These are phyloP conservation scores for Paraphaeosphaeria sporulosa DNA, from an alignment of 2,329 filamentous ascomycete genomes.

Conservation along the genomic window DNA sequence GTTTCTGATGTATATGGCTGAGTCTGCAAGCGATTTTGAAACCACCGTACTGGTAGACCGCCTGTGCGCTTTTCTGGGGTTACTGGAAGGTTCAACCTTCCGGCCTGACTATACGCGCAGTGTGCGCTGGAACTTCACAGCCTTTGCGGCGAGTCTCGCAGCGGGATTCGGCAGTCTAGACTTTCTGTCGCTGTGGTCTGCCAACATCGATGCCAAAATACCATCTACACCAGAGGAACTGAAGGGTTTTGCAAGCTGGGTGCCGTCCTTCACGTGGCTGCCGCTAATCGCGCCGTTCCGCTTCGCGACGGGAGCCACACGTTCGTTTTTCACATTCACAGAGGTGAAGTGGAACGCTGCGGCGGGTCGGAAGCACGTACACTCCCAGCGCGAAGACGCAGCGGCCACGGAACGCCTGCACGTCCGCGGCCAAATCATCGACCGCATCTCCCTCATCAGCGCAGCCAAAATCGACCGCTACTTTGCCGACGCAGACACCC, in stretches of 20 bases:
- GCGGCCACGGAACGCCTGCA: conserved; percentile 13
- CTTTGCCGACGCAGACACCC: conserved; percentile 14
- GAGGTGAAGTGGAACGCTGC: conserved; percentile 22
- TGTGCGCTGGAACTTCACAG: conserved; percentile 19
- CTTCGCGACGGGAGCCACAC: conserved; percentile 15
- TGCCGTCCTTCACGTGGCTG: conserved; percentile 39
- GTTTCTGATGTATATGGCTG: conserved; percentile 22
- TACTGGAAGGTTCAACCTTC: conserved; percentile 21
- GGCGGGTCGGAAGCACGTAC: conserved; percentile 16
- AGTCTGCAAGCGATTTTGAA: conserved; percentile 15
- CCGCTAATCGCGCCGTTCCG: conserved; percentile 21
- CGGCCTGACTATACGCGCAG: conserved; percentile 22
- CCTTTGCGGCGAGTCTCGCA: conserved; percentile 20
- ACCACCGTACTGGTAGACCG: conserved; percentile 18
- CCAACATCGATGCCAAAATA: conserved; percentile 25
- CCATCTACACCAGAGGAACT: conserved; percentile 35
- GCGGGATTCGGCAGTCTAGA: conserved; percentile 19
- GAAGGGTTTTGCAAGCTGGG: conserved; percentile 39
- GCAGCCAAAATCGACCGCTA: conserved; percentile 11
- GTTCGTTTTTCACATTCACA: not conserved
- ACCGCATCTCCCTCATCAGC: conserved; percentile 19
- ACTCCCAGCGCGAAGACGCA: conserved; percentile 9
- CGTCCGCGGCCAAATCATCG: conserved; percentile 23
- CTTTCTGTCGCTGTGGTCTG: conserved; percentile 24
- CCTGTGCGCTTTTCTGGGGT: conserved; percentile 23